Percentiles rank a stretch among this genome's conserved stretches.
Evolutionary conservation across 352 stramenopile genomes (phyloP).

Genomic region (Phytophthora pini): DNA sequence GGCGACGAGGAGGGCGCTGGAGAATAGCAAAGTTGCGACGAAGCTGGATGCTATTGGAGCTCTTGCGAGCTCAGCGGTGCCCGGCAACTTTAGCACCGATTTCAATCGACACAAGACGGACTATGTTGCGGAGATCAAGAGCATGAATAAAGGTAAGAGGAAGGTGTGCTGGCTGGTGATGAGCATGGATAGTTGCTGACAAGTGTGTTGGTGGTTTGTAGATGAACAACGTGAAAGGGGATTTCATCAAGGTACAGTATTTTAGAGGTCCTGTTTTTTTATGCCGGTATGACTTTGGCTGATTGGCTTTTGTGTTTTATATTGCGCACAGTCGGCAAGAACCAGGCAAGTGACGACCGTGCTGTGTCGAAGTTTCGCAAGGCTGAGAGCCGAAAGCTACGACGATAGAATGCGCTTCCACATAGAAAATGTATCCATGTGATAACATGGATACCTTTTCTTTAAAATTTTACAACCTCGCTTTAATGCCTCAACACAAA

Average conservation of each 20-base stretch:
- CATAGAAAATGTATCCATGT: slow-evolving; percentile 9
- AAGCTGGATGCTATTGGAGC: slow-evolving; percentile 34
- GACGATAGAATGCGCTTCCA: slow-evolving; percentile 21
- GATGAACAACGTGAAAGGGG: slow-evolving; percentile 76
- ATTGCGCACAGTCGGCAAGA: slow-evolving; percentile 48
- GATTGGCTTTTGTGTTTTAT: slow-evolving; percentile 5
- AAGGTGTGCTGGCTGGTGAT: not conserved
- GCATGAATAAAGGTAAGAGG: slow-evolving; percentile 55
- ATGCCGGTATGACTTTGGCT: not conserved
- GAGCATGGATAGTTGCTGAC: slow-evolving; percentile 8
- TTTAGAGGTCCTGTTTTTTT: not conserved
- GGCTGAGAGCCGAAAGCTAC: slow-evolving; percentile 62
- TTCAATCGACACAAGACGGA: slow-evolving; percentile 79
- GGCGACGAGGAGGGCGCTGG: slow-evolving; percentile 59
- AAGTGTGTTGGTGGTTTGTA: slow-evolving; percentile 24
- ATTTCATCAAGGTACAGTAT: slow-evolving; percentile 54
- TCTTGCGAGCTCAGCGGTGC: slow-evolving; percentile 62
- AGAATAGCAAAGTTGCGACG: slow-evolving; percentile 9
- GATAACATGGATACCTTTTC: slow-evolving; percentile 4
- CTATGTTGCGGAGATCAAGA: slow-evolving; percentile 76
- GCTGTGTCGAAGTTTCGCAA: slow-evolving; percentile 79
- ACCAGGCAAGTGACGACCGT: slow-evolving; percentile 68
- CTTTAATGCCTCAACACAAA: slow-evolving; percentile 5
- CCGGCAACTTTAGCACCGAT: slow-evolving; percentile 79
- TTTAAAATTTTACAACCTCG: not conserved